phyloP scores from a whole-genome alignment of 345 rosid genomes.

The Camelina hispida region DNA sequence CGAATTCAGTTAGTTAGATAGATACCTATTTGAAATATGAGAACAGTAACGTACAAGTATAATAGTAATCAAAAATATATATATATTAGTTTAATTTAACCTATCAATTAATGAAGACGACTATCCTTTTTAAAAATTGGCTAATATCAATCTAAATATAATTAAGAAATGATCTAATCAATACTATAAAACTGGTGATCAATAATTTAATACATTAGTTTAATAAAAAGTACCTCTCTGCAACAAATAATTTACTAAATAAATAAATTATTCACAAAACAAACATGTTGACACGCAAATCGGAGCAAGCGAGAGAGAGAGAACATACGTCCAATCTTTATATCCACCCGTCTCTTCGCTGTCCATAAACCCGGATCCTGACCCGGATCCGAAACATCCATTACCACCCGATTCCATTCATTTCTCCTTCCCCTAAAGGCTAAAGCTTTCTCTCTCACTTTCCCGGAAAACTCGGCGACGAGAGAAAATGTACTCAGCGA shows the following conservation, averaged over 20 bases:
- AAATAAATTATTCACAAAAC: too few species aligned
- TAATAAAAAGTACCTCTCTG: neutral
- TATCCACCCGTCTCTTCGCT: constrained; percentile 46
- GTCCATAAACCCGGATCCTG: constrained; percentile 33
- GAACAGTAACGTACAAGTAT: too few species aligned
- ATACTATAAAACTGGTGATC: neutral
- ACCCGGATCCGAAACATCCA: constrained; percentile 41
- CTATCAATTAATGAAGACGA: neutral
- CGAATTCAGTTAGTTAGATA: neutral
- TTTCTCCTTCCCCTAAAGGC: neutral
- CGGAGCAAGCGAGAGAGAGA: neutral
- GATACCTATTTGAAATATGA: too few species aligned
- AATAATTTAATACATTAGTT: neutral
- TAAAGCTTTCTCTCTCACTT: constrained; percentile 47
- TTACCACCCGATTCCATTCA: constrained; percentile 25
- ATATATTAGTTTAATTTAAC: neutral
- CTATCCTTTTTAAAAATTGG: neutral
- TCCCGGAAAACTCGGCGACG: constrained; percentile 37
- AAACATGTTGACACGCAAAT: constrained; percentile 26
- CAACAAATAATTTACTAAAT: constrained; percentile 3
- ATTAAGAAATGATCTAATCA: neutral
- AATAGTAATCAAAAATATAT: too few species aligned
- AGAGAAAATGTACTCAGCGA: constrained; percentile 68
- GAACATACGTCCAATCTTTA: constrained; percentile 39
- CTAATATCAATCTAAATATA: neutral